Evolutionary conservation across 805 yeast genomes (phyloP).

Genomic region (Kuraishia piskuri): DNA sequence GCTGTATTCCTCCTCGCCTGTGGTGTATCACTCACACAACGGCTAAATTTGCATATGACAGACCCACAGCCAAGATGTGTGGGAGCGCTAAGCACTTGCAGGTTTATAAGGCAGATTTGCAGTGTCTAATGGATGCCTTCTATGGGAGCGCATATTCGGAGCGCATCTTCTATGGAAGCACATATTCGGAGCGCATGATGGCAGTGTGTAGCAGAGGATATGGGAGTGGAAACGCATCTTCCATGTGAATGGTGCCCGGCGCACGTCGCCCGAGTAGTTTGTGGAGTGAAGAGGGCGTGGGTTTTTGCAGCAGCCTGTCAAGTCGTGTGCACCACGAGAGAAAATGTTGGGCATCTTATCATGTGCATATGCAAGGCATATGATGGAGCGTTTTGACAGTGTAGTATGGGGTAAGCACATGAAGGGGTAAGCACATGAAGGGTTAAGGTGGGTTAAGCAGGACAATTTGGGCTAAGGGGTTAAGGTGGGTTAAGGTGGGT

Average conservation of each 20-base stretch:
- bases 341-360: not conserved
- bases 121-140: too few relatives aligned
- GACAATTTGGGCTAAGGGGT: too few relatives aligned
- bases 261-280: not conserved
- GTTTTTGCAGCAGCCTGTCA: not conserved
- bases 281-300: not conserved
- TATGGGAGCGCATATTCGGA: too few relatives aligned
- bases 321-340: not conserved
- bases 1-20: too few relatives aligned
- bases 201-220: too few relatives aligned
- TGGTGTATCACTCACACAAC: not conserved
- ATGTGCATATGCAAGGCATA: not conserved
- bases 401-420: not conserved
- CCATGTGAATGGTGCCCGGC: not conserved
- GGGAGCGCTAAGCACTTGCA: not conserved
- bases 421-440: not conserved
- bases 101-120: too few relatives aligned
- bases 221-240: not conserved
- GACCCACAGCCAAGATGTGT: not conserved
- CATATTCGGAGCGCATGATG: too few relatives aligned
- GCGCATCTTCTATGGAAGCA: too few relatives aligned
- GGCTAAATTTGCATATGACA: not conserved
- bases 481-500: too few relatives aligned
- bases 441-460: too few relatives aligned
- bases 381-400: not conserved